These are phyloP conservation scores for Zygoascus ofunaensis DNA, from an alignment of 805 yeast species.

Conservation along the genomic window DNA sequence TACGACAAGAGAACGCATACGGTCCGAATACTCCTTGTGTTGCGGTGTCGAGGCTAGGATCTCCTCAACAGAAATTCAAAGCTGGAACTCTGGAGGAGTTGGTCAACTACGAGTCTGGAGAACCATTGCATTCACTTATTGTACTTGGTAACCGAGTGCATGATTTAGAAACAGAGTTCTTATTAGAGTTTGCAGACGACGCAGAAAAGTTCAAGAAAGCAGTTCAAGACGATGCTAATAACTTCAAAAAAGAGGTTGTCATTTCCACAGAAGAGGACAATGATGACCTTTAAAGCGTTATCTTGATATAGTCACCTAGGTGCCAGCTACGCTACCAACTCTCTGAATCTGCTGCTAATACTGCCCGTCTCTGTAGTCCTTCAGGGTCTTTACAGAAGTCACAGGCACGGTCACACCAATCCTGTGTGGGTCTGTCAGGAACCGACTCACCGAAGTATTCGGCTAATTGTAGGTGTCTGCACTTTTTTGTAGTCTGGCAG, in stretches of 20 bases:
- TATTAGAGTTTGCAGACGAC: conserved; percentile 60
- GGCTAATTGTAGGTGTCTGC: background rate
- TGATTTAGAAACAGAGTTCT: conserved; percentile 80
- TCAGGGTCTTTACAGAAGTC: conserved; percentile 1
- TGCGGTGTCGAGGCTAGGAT: conserved; percentile 84
- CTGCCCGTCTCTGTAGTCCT: background rate
- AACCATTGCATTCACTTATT: conserved; percentile 85
- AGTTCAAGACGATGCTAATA: conserved; percentile 33
- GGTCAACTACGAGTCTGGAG: conserved; percentile 81
- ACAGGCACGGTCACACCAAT: conserved; percentile 2
- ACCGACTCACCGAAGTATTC: conserved; percentile 1
- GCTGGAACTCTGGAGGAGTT: conserved; percentile 78
- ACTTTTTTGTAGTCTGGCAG: background rate
- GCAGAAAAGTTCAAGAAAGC: conserved; percentile 40
- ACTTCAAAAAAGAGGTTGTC: conserved; percentile 15
- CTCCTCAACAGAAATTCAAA: conserved; percentile 71
- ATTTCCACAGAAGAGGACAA: conserved; percentile 9
- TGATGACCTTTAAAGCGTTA: no score
- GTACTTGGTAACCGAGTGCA: conserved; percentile 89
- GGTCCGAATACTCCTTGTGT: conserved; percentile 85
- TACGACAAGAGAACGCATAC: conserved; percentile 67
- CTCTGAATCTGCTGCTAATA: no score
- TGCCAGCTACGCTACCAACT: no score
- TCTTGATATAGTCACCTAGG: no score
- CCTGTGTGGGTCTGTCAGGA: background rate